Conservation (phyloP, 2,329 filamentous ascomycete genomes). For the Aplosporella prunicola region DNA sequence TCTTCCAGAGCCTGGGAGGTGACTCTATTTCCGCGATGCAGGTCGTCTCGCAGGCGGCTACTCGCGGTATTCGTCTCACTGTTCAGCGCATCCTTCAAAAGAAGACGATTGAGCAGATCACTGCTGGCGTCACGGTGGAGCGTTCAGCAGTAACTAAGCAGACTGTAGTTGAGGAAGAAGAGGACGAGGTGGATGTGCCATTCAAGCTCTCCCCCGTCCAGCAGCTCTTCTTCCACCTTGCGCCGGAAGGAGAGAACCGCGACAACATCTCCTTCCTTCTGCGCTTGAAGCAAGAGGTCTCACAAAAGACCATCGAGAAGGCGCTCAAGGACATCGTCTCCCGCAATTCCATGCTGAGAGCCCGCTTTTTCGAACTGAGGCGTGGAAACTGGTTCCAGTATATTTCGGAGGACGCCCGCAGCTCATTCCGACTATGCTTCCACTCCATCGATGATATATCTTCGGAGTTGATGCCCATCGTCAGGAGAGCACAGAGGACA, state of each 20-base stretch:
- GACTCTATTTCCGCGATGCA: conserved; percentile 49
- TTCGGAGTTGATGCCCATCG: conserved; percentile 1
- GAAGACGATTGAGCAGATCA: conserved; percentile 34
- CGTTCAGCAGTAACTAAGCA: conserved; percentile 1
- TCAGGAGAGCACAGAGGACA: conserved; percentile 16
- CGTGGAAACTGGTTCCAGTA: conserved; percentile 22
- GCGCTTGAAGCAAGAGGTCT: conserved; percentile 19
- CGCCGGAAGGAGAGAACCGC: conserved; percentile 23
- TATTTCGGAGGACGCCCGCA: conserved; percentile 21
- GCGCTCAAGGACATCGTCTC: conserved; percentile 19
- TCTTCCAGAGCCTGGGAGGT: conserved; percentile 52
- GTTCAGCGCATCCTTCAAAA: conserved; percentile 41
- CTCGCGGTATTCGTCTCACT: conserved; percentile 35
- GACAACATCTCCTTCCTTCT: conserved; percentile 29
- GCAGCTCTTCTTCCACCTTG: conserved; percentile 23
- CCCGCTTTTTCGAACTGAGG: conserved; percentile 20
- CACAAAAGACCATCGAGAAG: conserved; percentile 18
- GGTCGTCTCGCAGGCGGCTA: conserved; percentile 38
- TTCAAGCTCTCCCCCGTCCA: conserved; percentile 27
- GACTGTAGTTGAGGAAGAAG: conserved; percentile 14
- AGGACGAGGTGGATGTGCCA: conserved; percentile 21
- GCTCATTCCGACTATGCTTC: conserved; percentile 19
- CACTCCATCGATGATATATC: not conserved
- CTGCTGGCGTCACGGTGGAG: conserved; percentile 15
- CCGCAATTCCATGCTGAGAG: conserved; percentile 25